Base-by-base conservation (phyloP, 2,329 filamentous ascomycete genomes). In the Penicillium sp. region DNA sequence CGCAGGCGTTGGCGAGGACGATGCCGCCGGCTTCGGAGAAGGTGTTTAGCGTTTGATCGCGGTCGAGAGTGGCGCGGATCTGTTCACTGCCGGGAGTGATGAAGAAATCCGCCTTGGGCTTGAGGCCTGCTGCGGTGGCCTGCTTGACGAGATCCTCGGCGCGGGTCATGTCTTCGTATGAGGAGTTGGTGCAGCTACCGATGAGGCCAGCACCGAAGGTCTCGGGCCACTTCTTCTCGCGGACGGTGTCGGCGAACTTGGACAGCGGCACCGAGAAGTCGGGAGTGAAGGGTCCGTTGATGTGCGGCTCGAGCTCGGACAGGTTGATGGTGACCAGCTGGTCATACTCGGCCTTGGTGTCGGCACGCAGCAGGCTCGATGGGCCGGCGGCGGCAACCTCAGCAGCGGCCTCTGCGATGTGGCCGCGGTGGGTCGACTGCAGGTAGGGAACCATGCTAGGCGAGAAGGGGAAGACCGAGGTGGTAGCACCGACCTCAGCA, bases 111-210 rank as follows among this genome's bases (percentile, higher is more conserved):
- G 91, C 86, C 69, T 89, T 91, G 39, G 94, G 92, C 79, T 91
- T 90, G 59, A 99, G 81, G 17, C 94, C 94, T n/a, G 92, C 94
- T 58, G 88, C 86, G 52, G 88, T 84, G 10, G 94, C 94, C 75
- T 97, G 93, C 76, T 93, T 93, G 58, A 97, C 91, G 56, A 99
- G 85, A 71, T 92, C 87, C 78, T 97, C 93, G 15, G 93, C 91
- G 61, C 93, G 89, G 36, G 93, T 96, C 94, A 99, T 99, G 74
- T 99, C 94, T 78, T 97, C 89, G 75, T 97, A 99, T 2, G 94
- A 97, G 75, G 91, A 96, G 83, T 99, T 99, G 50, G 94, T 99
- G 82, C 94, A 99, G 79, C 92, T 96, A 60, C 94, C 94, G 72
- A 99, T 99, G 54, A 99, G 83, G 51, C 93, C 93, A 27, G 94